Base-by-base conservation (phyloP, 495 filamentous ascomycete species). In the Penicillium simplicissimum region DNA sequence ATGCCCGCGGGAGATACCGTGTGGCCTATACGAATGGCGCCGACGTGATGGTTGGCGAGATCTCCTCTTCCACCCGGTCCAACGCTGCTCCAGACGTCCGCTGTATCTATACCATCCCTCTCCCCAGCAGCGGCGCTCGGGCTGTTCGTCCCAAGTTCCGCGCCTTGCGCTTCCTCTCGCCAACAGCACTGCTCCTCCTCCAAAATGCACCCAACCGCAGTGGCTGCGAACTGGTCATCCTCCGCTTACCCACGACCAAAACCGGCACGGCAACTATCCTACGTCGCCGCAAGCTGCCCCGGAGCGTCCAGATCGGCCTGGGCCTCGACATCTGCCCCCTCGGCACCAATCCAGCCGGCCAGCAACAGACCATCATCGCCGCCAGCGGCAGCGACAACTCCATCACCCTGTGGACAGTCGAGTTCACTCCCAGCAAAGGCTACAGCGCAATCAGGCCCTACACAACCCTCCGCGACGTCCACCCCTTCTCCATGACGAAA, bases 401-500 rank as follows among this genome's bases (percentile, higher is more conserved):
- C 17, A 87, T 97, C 64, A 83, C 86, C 10, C 75, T 96, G 36
- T 85, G 89, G 68, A 92, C 90, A 4, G 69, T 96, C 38, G 87
- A 95, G 47, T 83, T 81, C 59, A 66, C 73, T 55, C 74, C 71
- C 3, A 65, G 63, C 35, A 80, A 82, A 31, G 79, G 84, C 43
- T 85, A 84, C 38, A 73, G 88, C 42, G 78, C 82, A 35, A 81
- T 96, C 64, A 78, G 77, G 56, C 74, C 79, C 0, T 88, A 91
- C 71, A 79, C 83, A 14, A 86, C 84, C 34, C 75, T 95, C 57
- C 84, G 82, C 56, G 78, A 87, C 21, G 93, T 92, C 15, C 95
- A 97, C 71, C 85, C 90, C 1, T 84, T 89, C 49, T 88, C 91
- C 61, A 96, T 97, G 72, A 97, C 94, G 5, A 89, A 88, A 62